Evolutionary conservation across 2,329 filamentous ascomycete species (phyloP), one percentile per base, ranked within the genome.

Genomic region (Aureobasidium namibiae): DNA sequence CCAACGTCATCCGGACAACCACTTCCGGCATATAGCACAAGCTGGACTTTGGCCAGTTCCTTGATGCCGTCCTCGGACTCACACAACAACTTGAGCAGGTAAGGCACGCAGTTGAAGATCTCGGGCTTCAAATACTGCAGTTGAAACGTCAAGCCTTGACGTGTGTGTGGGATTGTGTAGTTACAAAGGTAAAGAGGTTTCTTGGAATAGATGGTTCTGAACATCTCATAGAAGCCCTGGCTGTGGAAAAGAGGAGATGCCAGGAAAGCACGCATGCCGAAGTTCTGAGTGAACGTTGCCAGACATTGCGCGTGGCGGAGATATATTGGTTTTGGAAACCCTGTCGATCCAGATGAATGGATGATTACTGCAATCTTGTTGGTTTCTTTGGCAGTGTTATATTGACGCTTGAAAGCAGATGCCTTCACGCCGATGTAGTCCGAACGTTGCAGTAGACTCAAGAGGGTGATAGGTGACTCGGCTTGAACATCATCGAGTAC

Each of bases 41-140:
- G 59, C 13, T 67, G 64, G 8, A 66, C 61, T 21, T 59, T 61
- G 4, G 67, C 66, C 14, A 72, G 61, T 14, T 63, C 61, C 23
- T 63, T 54, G 16, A 71, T 64, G 24, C 84, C 85, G 18, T 79
- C 75, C 0, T 80, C 72, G 0, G 78, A 77, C 66, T 88, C 85
- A 0, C 79, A 78, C 1, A 88, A 73, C 0, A 88, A 70, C 65
- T 87, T 87, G 18, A 88, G 68, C 0, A 82, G 79, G 63, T 87
- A 88, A 0, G 85, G 85, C 0, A 88, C 85, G 2, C 76, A 78
- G 60, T 85, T 79, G 33, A 87, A 79, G n/a, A 80, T 77, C 56
- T 86, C 64, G 76, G 66, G 69, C 58, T 65, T 67, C 29, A 67
- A 65, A 4, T 67, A 62, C n/a, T 61, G 56, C 46, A 72, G 61